Conservation (phyloP, 495 filamentous ascomycete species). For the Trichodelitschia bisporula region DNA sequence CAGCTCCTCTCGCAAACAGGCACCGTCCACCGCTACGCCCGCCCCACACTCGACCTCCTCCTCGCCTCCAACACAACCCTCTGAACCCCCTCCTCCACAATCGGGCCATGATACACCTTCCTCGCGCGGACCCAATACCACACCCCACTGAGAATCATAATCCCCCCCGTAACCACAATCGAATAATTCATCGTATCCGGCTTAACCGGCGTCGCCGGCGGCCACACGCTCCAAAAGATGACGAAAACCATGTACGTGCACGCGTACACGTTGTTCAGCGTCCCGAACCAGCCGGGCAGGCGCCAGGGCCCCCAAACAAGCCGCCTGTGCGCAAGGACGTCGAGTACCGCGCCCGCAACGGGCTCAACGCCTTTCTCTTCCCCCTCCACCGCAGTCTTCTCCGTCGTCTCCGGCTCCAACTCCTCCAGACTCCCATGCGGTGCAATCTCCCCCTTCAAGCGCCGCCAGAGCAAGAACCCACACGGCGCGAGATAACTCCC, state of each 20-base stretch:
- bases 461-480: slow-evolving; percentile 3
- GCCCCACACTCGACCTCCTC: no score
- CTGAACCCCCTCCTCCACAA: not conserved
- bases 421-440: no score
- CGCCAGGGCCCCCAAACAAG: slow-evolving; percentile 5
- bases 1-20: no score
- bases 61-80: not conserved
- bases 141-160: slow-evolving; percentile 1
- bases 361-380: no score
- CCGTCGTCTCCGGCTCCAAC: no score
- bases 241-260: slow-evolving; percentile 3
- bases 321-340: not conserved
- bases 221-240: slow-evolving; percentile 4
- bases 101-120: not conserved
- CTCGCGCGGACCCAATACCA: not conserved
- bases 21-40: no score
- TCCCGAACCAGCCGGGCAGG: slow-evolving; percentile 2
- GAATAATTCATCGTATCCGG: slow-evolving; percentile 1
- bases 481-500: slow-evolving; percentile 12
- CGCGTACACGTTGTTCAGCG: slow-evolving; percentile 4
- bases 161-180: not conserved
- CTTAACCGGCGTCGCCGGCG: not conserved
- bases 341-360: not conserved
- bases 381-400: no score
- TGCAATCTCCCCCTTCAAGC: slow-evolving; percentile 1